Percentiles rank a stretch among this genome's conserved stretches.
Evolutionary conservation across 768 basidiomycete genomes (phyloP).

Genomic region (Phanerochaete carnosa): DNA sequence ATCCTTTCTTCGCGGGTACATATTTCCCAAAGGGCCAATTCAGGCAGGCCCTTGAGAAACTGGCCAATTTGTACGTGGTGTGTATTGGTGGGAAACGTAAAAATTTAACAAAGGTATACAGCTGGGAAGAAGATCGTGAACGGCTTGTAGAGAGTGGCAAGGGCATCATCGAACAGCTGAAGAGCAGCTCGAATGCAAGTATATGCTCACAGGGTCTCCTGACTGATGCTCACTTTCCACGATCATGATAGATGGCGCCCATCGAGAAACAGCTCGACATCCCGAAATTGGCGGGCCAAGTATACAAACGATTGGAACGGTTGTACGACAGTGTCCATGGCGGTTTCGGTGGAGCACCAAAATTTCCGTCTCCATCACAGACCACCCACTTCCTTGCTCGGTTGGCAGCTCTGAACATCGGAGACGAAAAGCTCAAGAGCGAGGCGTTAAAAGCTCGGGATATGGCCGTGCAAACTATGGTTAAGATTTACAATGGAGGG

Average conservation of each 20-base stretch:
- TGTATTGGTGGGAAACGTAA: background rate
- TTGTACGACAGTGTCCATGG: slow-evolving; percentile 30
- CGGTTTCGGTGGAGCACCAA: slow-evolving; percentile 37
- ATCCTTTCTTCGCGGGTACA: slow-evolving; percentile 27
- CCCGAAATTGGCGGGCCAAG: slow-evolving; percentile 5
- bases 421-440: background rate
- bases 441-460: slow-evolving; percentile 15
- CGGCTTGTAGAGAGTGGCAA: slow-evolving; percentile 16
- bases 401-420: slow-evolving; percentile 16
- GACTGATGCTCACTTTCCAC: background rate
- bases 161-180: slow-evolving; percentile 19
- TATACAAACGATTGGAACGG: slow-evolving; percentile 15
- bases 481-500: slow-evolving; percentile 28
- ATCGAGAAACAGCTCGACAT: slow-evolving; percentile 1
- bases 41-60: slow-evolving; percentile 17
- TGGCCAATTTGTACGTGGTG: slow-evolving; percentile 17
- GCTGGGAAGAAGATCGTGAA: slow-evolving; percentile 20
- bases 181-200: slow-evolving; percentile 1
- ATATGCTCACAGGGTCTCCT: background rate
- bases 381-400: slow-evolving; percentile 22
- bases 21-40: slow-evolving; percentile 23
- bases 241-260: slow-evolving; percentile 2
- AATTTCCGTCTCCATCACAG: slow-evolving; percentile 31
- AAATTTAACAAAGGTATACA: background rate
- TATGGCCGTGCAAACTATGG: slow-evolving; percentile 21